Base-by-base conservation (phyloP, 371 early-diverging fungal species). In the Parasitella parasitica region DNA sequence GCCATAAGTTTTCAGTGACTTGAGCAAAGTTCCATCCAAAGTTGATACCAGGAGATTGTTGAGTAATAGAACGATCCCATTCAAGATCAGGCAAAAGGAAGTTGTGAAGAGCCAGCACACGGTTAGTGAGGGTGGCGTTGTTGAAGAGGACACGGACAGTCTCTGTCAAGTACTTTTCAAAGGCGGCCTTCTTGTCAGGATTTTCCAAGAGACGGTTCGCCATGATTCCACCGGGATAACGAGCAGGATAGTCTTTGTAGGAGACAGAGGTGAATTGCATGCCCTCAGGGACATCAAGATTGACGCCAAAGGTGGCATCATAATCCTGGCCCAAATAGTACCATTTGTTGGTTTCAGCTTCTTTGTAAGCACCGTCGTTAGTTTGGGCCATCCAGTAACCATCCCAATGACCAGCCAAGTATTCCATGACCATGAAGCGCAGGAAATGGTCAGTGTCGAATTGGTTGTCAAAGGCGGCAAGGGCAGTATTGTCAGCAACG, bases 391-490 rank as follows among this genome's bases (percentile, higher is more conserved):
- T 76, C 85, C 85, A 85, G 74, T 85, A 85, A 34, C 78, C 83
- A 55, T 85, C 85, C 85, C 85, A 85, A 50, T 77, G 60, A 22
- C 72, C 85, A 50, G 77, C 61, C 30, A 83, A 70, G 70, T 81
- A 85, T 63, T 85, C 85, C 61, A 83, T 59, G 27, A 85, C 85
- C 83, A 85, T 83, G 71, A 80, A 81, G n/a, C 85, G 82, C 35
- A 85, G 28, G 60, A 80, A 80, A 1, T 56, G 57, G 22, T 85
- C 85, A 16, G 72, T 30, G 37, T 83, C 81, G 51, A 85, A 73
- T 28, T 36, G 26, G 32, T 69, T 66, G 66, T 65, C 64, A 60
- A 83, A 68, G 27, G 63, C 66, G 4, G 67, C 72, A 13, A 83
- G 38, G 36, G 76, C 68, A 9, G 66, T 71, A 53, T 85, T 78